Base-by-base conservation (phyloP, 495 filamentous ascomycete species). In the Ramalina intermedia region DNA sequence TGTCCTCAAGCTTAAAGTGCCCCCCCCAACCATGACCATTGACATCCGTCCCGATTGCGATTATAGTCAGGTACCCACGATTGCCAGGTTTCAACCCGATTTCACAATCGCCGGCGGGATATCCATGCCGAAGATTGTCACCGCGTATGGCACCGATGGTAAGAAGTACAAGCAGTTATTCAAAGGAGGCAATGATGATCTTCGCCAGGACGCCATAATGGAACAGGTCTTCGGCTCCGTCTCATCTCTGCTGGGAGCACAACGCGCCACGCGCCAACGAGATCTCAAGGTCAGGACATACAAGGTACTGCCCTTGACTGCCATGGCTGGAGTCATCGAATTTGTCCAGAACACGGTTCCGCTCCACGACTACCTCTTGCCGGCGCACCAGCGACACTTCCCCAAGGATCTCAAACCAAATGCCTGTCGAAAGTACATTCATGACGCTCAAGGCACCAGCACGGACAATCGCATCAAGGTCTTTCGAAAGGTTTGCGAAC, bases 141-240 rank as follows among this genome's bases (percentile, higher is more conserved):
- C 84, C 3, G 84, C 81, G 14, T 62, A 84, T 39, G 85, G 77
- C 2, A 81, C 72, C 24, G 75, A 95, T 65, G 91, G 91, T 8
- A 59, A 70, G 27, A 74, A 70, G 20, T 95, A 82, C 63, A 94
- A 87, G 65, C 86, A 94, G 62, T 69, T 96, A 52, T 81, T 91
- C 60, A 99, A 99, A 67, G 84, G 85, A 57, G 87, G 89, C 24
- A 88, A 85, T 53, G 89, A 96, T 62, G 91, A 98, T 58, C 74
- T 99, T 12, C 83, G 91, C n/a, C 91, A 99, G 67, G 91, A 99
- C 59, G 87, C 91, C 16, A 99, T 99, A 67, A 99, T 99, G 93
- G 93, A 96, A 62, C 91, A 99, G 66, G 91, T 99, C 27, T 99
- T 96, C 65, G 86, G 85, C 43, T 85, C 94, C 73, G 91, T 96